Conservation (phyloP, 371 early-diverging fungal genomes). For the Blyttiomyces sp. region DNA sequence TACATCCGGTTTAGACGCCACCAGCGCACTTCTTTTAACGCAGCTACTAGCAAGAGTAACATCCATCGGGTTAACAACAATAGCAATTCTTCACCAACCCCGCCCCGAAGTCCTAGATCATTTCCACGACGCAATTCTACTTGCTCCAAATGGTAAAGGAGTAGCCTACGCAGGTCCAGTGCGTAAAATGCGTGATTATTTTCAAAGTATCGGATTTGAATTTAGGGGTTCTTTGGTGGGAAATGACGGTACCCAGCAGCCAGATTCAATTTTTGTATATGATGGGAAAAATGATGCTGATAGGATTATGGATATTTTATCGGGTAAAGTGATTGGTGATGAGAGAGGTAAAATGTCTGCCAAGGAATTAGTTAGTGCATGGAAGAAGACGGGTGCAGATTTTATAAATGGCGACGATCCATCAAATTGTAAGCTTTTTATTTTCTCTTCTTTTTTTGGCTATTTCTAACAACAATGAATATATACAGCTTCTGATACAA, state of each 20-base stretch:
- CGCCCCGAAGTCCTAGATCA: slow-evolving; percentile 82
- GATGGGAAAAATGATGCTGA: slow-evolving; percentile 19
- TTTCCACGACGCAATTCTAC: slow-evolving; percentile 65
- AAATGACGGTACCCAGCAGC: background rate
- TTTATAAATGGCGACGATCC: background rate
- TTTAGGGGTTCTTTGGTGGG: slow-evolving; percentile 6
- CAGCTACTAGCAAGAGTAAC: slow-evolving; percentile 22
- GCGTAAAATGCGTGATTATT: slow-evolving; percentile 17
- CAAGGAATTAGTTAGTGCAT: background rate
- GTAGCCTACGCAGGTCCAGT: slow-evolving; percentile 73
- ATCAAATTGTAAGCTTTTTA: no score
- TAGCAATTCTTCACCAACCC: slow-evolving; percentile 92
- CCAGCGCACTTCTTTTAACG: slow-evolving; percentile 2
- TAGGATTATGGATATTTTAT: background rate
- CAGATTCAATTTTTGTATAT: background rate
- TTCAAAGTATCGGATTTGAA: slow-evolving; percentile 30
- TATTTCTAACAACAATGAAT: no score
- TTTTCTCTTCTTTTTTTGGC: no score
- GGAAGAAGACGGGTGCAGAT: background rate
- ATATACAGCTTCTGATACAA: no score
- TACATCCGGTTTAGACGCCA: slow-evolving; percentile 21
- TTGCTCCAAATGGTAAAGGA: slow-evolving; percentile 50
- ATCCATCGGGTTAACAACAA: slow-evolving; percentile 57
- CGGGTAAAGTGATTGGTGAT: background rate
- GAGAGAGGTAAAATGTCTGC: background rate